A percentile compares a stretch with the other conserved stretches of the same genome.
Evolutionary conservation across 2,329 filamentous ascomycete genomes (phyloP).

Genomic region (Xylariaceae sp.): DNA sequence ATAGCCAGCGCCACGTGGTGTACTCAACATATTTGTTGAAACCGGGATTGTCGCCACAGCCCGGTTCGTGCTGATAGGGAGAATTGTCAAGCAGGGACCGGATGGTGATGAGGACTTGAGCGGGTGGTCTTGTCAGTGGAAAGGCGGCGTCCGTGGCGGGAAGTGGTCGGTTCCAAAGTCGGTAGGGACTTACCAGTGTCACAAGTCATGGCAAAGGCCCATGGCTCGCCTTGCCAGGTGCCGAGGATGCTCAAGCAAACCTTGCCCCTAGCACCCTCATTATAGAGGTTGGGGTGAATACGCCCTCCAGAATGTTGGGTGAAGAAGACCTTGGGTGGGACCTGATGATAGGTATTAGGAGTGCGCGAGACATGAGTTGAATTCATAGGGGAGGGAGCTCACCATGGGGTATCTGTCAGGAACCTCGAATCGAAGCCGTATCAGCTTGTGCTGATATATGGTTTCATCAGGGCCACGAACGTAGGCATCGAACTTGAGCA

Average conservation of each 20-base stretch:
- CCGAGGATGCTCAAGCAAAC: conserved; percentile 13
- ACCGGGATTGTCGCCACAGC: not conserved
- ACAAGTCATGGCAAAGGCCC: conserved; percentile 9
- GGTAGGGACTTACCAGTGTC: conserved; percentile 3
- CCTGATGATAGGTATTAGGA: conserved; percentile 1
- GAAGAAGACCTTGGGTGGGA: conserved; percentile 13
- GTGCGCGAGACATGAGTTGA: not conserved
- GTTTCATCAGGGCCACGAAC: conserved; percentile 10
- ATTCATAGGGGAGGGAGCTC: not conserved
- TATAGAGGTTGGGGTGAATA: conserved; percentile 15
- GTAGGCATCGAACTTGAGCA: conserved; percentile 12
- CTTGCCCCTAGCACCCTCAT: conserved; percentile 9
- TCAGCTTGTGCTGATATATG: conserved; percentile 14
- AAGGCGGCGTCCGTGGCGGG: too few relatives aligned
- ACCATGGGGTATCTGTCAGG: conserved; percentile 9
- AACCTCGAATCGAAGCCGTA: conserved; percentile 13
- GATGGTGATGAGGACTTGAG: conserved; percentile 11
- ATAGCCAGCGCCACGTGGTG: not conserved
- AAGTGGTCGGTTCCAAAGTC: too few relatives aligned
- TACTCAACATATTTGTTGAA: not conserved
- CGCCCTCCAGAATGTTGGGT: conserved; percentile 7
- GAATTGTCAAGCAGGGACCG: conserved; percentile 12
- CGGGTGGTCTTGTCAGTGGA: too few relatives aligned
- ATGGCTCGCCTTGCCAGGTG: conserved; percentile 12
- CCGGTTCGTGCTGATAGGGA: conserved; percentile 13